Conservation (phyloP, 2,329 filamentous ascomycete species). For the Fusarium lyarnte region DNA sequence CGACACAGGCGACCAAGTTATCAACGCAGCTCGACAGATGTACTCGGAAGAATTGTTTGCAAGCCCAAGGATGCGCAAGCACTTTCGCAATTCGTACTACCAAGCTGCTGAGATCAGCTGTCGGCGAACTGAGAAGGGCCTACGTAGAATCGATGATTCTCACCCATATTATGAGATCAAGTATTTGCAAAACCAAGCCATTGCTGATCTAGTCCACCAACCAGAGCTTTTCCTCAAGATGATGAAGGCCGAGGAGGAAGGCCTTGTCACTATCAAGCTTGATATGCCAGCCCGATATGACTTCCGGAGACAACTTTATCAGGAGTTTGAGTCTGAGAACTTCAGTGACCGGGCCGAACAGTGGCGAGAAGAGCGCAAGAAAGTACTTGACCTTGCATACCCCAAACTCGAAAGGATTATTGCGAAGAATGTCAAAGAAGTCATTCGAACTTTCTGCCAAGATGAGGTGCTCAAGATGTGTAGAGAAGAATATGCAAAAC, state of each 20-base stretch:
- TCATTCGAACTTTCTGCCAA: slow-evolving; percentile 91
- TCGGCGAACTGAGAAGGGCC: slow-evolving; percentile 89
- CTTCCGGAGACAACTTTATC: slow-evolving; percentile 80
- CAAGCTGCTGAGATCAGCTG: slow-evolving; percentile 86
- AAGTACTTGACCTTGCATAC: slow-evolving; percentile 84
- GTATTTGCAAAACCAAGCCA: slow-evolving; percentile 90
- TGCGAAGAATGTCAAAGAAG: slow-evolving; percentile 92
- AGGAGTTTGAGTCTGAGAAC: slow-evolving; percentile 92
- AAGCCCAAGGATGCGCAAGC: slow-evolving; percentile 89
- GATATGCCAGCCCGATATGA: slow-evolving; percentile 78
- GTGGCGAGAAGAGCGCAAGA: slow-evolving; percentile 89
- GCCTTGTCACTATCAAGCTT: slow-evolving; percentile 86
- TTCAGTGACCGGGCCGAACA: slow-evolving; percentile 94
- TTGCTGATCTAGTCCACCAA: slow-evolving; percentile 80
- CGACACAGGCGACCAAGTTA: slow-evolving; percentile 76
- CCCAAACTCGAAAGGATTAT: slow-evolving; percentile 85
- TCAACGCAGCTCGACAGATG: slow-evolving; percentile 84
- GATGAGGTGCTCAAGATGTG: slow-evolving; percentile 89
- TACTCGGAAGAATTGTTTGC: slow-evolving; percentile 90
- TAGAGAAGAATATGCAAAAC: slow-evolving; percentile 87
- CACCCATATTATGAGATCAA: slow-evolving; percentile 99
- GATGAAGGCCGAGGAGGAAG: slow-evolving; percentile 96
- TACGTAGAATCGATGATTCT: slow-evolving; percentile 92
- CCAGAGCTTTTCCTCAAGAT: slow-evolving; percentile 96
- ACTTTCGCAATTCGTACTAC: slow-evolving; percentile 85